Percentiles rank a stretch among this genome's conserved stretches.
phyloP scores from a whole-genome alignment of 1,284 basidiomycete genomes.

The Ustilago loliicola region DNA sequence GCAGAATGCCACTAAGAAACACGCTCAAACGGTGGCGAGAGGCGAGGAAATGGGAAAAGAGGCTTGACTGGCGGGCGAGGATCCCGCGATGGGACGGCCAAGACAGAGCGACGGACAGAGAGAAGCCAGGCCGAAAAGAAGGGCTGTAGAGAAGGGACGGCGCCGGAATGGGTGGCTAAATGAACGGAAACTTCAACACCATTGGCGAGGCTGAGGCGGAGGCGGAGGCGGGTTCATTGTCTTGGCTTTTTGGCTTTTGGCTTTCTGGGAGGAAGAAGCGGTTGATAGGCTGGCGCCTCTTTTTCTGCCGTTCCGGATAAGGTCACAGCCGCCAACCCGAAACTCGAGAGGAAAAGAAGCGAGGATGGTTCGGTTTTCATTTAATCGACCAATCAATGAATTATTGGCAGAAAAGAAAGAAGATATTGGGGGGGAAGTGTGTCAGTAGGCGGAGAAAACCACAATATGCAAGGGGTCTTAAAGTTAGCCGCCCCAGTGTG shows the following conservation, averaged over 20 bases:
- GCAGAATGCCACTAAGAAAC: constrained; percentile 1
- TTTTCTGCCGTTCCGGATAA: constrained; percentile 1
- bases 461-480: constrained; percentile 16
- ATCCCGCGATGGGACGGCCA: constrained; percentile 6
- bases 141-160: not conserved
- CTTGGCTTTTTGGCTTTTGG: constrained; percentile 5
- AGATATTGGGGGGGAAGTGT: constrained; percentile 5
- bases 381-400: not conserved
- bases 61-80: constrained; percentile 1
- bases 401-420: not conserved
- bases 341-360: not conserved
- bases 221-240: not conserved
- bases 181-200: not conserved
- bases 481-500: constrained; percentile 7
- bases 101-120: constrained; percentile 12
- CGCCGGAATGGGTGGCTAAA: not conserved
- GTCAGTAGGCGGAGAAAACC: not conserved
- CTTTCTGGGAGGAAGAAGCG: not conserved
- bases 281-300: not conserved
- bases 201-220: too few relatives aligned
- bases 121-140: not conserved
- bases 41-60: not conserved
- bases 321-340: not conserved
- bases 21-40: not conserved
- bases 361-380: not conserved